These are phyloP conservation scores for Ophiostoma sp. DNA, from an alignment of 2,329 filamentous ascomycete genomes.

Conservation along the genomic window DNA sequence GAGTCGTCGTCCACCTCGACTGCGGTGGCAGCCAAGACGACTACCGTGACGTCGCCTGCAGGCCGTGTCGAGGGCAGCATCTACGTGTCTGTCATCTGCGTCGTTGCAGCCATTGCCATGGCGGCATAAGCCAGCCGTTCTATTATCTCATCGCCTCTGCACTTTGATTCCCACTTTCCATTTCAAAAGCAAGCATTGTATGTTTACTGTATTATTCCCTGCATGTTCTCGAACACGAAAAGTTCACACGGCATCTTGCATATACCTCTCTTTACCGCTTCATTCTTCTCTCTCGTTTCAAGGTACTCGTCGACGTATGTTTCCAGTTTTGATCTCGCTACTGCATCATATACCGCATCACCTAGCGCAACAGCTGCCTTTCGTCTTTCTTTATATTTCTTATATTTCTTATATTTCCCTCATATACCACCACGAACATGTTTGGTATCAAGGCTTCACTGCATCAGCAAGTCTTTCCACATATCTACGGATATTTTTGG, in stretches of 20 bases:
- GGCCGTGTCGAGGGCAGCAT: constrained; percentile 27
- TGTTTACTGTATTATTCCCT: not conserved
- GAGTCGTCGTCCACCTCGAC: constrained; percentile 25
- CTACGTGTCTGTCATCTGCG: constrained; percentile 27
- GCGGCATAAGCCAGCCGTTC: constrained; percentile 23
- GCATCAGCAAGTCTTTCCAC: not conserved
- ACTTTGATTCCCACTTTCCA: too few relatives aligned
- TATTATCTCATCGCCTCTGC: not conserved
- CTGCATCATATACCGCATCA: not conserved
- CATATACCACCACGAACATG: not conserved
- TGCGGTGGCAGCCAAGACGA: constrained; percentile 24
- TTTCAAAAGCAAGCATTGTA: not conserved
- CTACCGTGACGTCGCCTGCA: constrained; percentile 28
- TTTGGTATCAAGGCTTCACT: too few relatives aligned
- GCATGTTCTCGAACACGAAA: not conserved
- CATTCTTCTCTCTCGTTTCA: not conserved
- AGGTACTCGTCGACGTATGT: not conserved
- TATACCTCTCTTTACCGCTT: not conserved
- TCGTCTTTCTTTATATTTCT: not conserved
- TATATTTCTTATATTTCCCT: not conserved
- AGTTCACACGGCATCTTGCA: not conserved
- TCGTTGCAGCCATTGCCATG: constrained; percentile 29
- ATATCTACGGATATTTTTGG: not conserved
- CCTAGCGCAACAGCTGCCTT: not conserved
- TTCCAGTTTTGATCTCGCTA: not conserved